Base-by-base conservation (phyloP, 495 filamentous ascomycete species). In the Filosporella fistucella region DNA sequence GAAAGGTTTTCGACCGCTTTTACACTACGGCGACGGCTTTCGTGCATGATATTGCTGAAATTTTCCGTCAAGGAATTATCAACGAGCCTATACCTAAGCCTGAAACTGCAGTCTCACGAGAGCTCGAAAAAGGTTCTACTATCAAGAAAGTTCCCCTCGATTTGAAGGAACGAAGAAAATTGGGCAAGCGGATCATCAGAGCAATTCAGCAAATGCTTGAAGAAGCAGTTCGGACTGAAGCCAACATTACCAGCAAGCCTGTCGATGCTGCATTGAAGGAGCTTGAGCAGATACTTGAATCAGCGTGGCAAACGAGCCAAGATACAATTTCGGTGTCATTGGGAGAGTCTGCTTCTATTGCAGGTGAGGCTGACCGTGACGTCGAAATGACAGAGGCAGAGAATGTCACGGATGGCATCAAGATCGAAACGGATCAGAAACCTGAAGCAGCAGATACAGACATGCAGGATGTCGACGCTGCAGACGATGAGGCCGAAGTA, bases 181-280 rank as follows among this genome's bases (percentile, higher is more conserved):
- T 88, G 22, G 91, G 85, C 12, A 95, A 91, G 61, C 76, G 88
- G 34, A 90, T 96, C 41, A 73, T 95, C 49, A 89, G 87, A 63
- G 76, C 80, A 3, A 75, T 95, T 20, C 85, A 93, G 60, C 78
- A 80, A 14, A 73, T 79, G 30, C 68, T 96, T 6, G 88, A 95
- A 62, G 78, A 82, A 36, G 88, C 89, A 2, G 68, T 86, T 34
- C 74, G 76, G 41, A 87, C 86, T 29, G 91, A 97, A 63, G 81
- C 84, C 32, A 89, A 94, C 35, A 69, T 95, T 8, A 80, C 70
- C 45, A 72, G 80, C 47, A 81, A 77, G 54, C 72, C 84, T 8
- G 80, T 79, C 41, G 87, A 91, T 43, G 75, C 75, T 28, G 77
- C 86, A 39, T 64, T 86, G 24, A 79, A 81, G 48, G 82, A 93